phyloP scores from a whole-genome alignment of 2,329 filamentous ascomycete genomes.

The Trichoderma harzianum region DNA sequence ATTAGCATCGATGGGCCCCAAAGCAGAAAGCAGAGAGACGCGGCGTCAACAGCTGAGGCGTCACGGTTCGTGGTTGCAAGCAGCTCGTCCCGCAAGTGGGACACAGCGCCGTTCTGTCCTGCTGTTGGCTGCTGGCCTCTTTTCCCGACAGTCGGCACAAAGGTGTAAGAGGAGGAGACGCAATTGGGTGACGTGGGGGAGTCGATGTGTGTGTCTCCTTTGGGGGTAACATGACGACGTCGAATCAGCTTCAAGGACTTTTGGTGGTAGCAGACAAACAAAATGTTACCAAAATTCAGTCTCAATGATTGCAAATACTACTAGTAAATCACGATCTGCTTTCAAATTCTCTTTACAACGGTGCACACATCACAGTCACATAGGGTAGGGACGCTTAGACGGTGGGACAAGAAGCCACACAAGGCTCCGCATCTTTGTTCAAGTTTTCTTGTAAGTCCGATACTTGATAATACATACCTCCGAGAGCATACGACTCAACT shows the following conservation, averaged over 20 bases:
- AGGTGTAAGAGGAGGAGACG: background rate
- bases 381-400: background rate
- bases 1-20: background rate
- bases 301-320: background rate
- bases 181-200: slow-evolving; percentile 10
- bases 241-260: background rate
- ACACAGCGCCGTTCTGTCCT: background rate
- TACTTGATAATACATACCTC: background rate
- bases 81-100: background rate
- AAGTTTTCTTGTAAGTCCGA: background rate
- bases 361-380: background rate
- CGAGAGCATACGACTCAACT: background rate
- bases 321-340: background rate
- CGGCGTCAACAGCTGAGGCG: slow-evolving; percentile 14
- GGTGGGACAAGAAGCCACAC: background rate
- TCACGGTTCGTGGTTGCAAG: background rate
- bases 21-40: background rate
- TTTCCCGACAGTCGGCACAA: background rate
- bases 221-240: background rate
- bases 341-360: background rate
- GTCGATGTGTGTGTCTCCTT: background rate
- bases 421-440: background rate
- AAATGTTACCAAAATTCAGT: background rate
- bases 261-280: background rate
- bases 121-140: background rate